Evolutionary conservation across 1,284 basidiomycete genomes (phyloP).

Genomic region (Boletus hoseneyae): DNA sequence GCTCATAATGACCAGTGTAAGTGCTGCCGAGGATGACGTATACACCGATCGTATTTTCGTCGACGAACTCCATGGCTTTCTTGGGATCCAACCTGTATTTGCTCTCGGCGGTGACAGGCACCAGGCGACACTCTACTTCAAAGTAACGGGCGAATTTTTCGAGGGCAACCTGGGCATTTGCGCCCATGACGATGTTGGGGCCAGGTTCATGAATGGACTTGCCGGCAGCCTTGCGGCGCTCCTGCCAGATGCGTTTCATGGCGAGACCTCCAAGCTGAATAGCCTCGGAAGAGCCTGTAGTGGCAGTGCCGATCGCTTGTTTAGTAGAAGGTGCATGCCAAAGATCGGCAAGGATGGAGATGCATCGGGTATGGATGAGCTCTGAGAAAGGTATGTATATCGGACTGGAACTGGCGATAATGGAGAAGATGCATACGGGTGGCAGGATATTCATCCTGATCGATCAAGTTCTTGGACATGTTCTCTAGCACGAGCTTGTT

Average conservation of each 20-base stretch:
- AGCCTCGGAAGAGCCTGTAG: conserved; percentile 91
- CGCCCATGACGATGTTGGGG: conserved; percentile 75
- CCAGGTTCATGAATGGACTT: conserved; percentile 85
- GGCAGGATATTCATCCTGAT: conserved; percentile 89
- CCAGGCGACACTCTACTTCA: conserved; percentile 82
- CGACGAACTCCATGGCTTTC: conserved; percentile 82
- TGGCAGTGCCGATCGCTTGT: conserved; percentile 85
- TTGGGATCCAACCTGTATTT: conserved; percentile 83
- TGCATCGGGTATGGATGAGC: conserved; percentile 75
- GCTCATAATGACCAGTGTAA: conserved; percentile 93
- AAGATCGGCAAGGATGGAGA: conserved; percentile 86
- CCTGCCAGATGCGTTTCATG: conserved; percentile 95
- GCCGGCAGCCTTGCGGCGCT: conserved; percentile 80
- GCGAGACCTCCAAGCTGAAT: conserved; percentile 93
- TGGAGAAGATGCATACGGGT: conserved; percentile 48
- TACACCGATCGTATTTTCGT: conserved; percentile 89
- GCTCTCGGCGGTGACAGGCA: conserved; percentile 73
- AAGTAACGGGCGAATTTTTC: conserved; percentile 95
- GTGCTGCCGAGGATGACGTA: conserved; percentile 83
- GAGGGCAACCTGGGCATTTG: conserved; percentile 82
- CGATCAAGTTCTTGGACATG: conserved; percentile 86
- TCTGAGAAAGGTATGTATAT: conserved; percentile 38
- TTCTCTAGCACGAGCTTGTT: conserved; percentile 80
- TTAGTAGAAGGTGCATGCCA: conserved; percentile 84
- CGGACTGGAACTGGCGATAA: background rate